Base-by-base conservation (phyloP, 768 basidiomycete genomes). In the Lyophyllum shimeji region DNA sequence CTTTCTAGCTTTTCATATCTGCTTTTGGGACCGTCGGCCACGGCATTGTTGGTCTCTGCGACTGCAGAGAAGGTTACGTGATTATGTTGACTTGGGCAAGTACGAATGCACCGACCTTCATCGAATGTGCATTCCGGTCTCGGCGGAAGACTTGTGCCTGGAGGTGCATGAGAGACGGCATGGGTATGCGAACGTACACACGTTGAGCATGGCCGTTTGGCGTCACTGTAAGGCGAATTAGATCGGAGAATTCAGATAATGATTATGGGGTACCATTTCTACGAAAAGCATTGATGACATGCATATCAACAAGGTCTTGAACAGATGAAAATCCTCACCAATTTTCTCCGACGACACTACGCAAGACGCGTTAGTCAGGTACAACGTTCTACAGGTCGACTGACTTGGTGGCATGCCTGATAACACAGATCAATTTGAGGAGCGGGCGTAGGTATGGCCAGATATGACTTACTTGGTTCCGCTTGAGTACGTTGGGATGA, bases 101-200 rank as follows among this genome's bases (percentile, higher is more conserved):
- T 50, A 27, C 52, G n/a, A 53, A 8, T 48, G 47, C 40, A 63
- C 74, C 44, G 63, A 85, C 86, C 72, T 59, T 90, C 89, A 60
- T 90, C 89, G 58, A 82, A 90, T n/a, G 87, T 90, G 65, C 89
- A 91, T 52, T 87, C 84, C 12, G 85, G 87, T 45, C 72, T 74
- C 0, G 79, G 65, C 0, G 87, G 83, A 44, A 86, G 62, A 45
- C 72, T 71, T 1, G 75, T 73, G 39, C 84, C 85, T 25, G 85
- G 77, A 1, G 81, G 75, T 12, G 86, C 81, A 70, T 87, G 87
- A 12, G 80, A 76, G 50, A 82, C 65, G 8, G 86, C 82, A 71
- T 90, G 86, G 1, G 85, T 77, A 74, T 89, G 87, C 20, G 88
- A 90, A 29, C 89, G 82, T 55, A 85, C 75, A 65, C 89, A 90